Percentiles rank a stretch among this genome's conserved stretches.
phyloP scores from a whole-genome alignment of 805 yeast genomes.

The Barnettozyma siamensis region DNA sequence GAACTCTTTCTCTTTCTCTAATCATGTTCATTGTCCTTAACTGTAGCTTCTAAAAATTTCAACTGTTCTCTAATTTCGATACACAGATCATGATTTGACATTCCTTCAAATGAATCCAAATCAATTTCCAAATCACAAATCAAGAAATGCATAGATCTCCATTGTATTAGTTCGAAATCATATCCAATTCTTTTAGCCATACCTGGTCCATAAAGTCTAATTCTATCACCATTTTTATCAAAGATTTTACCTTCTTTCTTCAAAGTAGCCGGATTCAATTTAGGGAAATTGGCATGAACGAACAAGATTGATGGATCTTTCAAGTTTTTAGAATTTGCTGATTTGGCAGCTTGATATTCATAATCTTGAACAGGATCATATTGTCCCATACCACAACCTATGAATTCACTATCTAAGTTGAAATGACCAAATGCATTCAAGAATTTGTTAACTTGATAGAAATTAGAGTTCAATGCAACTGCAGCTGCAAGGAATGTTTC shows the following conservation, averaged over 20 bases:
- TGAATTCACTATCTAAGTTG: slow-evolving; percentile 33
- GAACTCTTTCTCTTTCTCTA: slow-evolving; percentile 1
- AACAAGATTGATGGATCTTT: slow-evolving; percentile 37
- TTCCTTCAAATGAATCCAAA: slow-evolving; percentile 38
- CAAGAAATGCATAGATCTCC: slow-evolving; percentile 51
- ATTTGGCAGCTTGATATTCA: slow-evolving; percentile 25
- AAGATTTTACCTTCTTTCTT: slow-evolving; percentile 36
- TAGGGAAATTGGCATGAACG: slow-evolving; percentile 64
- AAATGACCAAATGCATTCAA: slow-evolving; percentile 52
- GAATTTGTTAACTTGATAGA: slow-evolving; percentile 53
- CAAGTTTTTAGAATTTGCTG: slow-evolving; percentile 11
- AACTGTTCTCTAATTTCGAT: slow-evolving; percentile 44
- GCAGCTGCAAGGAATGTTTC: slow-evolving; percentile 58
- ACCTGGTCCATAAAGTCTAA: slow-evolving; percentile 55
- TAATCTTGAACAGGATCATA: slow-evolving; percentile 52
- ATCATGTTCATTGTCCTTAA: slow-evolving; percentile 31
- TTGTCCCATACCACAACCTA: slow-evolving; percentile 64
- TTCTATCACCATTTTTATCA: slow-evolving; percentile 39
- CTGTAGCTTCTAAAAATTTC: slow-evolving; percentile 34
- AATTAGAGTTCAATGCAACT: slow-evolving; percentile 51
- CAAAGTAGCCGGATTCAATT: slow-evolving; percentile 55
- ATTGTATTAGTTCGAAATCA: slow-evolving; percentile 54
- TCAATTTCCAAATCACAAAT: slow-evolving; percentile 46
- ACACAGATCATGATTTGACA: slow-evolving; percentile 40
- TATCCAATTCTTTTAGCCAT: slow-evolving; percentile 45